Conservation (phyloP, 169 alveolate genomes). For the Cryptosporidium muris region DNA sequence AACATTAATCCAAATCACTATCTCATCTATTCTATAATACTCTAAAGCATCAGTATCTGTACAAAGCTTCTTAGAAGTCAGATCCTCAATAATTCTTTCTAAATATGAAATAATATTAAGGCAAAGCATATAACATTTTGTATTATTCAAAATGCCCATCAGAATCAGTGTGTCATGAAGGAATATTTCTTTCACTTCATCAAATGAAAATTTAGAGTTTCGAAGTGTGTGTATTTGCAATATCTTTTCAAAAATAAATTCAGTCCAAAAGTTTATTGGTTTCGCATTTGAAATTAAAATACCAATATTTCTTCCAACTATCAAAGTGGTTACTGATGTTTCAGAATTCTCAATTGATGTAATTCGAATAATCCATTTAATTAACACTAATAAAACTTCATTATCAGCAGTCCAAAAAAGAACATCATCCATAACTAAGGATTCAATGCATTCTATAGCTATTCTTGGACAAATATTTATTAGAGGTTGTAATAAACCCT, state of each 20-base stretch:
- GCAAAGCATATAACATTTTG: neutral
- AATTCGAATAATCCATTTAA: conserved; percentile 11
- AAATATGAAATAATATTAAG: too few species aligned
- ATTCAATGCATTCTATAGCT: conserved; percentile 21
- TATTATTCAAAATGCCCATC: conserved; percentile 36
- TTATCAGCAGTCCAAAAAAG: conserved; percentile 28
- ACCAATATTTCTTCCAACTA: conserved; percentile 18
- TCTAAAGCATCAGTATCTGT: too few species aligned
- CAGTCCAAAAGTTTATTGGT: too few species aligned
- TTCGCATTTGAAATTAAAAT: conserved; percentile 1
- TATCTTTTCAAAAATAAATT: too few species aligned
- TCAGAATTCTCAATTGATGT: conserved; percentile 48
- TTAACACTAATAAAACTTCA: conserved; percentile 4
- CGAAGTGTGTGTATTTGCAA: too few species aligned
- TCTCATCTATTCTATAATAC: too few species aligned
- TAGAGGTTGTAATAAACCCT: conserved; percentile 3
- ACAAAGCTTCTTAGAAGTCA: too few species aligned
- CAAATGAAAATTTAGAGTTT: neutral
- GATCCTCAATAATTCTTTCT: too few species aligned
- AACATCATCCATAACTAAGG: neutral
- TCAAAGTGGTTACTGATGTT: conserved; percentile 12
- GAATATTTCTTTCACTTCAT: conserved; percentile 19
- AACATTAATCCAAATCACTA: too few species aligned
- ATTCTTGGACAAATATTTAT: conserved; percentile 38
- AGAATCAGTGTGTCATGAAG: conserved; percentile 24